These are phyloP conservation scores for Tilletiaria anomala DNA, from an alignment of 1,284 basidiomycete genomes.

Conservation along the genomic window DNA sequence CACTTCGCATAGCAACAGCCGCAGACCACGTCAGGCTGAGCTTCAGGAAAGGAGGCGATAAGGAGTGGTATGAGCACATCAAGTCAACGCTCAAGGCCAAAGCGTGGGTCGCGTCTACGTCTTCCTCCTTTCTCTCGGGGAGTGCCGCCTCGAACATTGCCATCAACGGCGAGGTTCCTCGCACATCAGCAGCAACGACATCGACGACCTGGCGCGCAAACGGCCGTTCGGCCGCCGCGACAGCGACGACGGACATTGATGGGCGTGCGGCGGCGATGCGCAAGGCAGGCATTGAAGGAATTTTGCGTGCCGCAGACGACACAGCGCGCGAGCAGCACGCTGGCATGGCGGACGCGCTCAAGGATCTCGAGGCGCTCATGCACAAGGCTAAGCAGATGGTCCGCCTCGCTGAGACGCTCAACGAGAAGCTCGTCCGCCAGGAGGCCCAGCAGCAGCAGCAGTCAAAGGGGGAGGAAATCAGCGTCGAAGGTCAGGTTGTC, in stretches of 20 bases:
- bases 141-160: too few species aligned
- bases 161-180: too few species aligned
- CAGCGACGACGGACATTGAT: conserved; percentile 13
- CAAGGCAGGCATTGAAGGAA: conserved; percentile 16
- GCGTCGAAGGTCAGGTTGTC: background rate
- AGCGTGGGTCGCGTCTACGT: too few species aligned
- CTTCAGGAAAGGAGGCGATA: conserved; percentile 81
- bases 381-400: conserved; percentile 83
- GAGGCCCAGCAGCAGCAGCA: conserved; percentile 38
- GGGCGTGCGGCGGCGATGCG: conserved; percentile 12
- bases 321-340: conserved; percentile 52
- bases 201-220: too few species aligned
- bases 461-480: conserved; percentile 7
- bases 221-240: too few species aligned
- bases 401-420: conserved; percentile 69
- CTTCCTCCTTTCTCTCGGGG: too few species aligned
- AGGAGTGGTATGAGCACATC: conserved; percentile 63
- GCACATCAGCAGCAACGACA: too few species aligned
- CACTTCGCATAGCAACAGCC: too few species aligned
- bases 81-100: conserved; percentile 62
- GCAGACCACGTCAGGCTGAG: conserved; percentile 45
- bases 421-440: conserved; percentile 58
- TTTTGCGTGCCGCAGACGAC: conserved; percentile 45
- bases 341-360: conserved; percentile 62
- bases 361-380: conserved; percentile 82